Evolutionary conservation across 1,139 yeast species (phyloP).

Genomic region (Diutina neorugosa): DNA sequence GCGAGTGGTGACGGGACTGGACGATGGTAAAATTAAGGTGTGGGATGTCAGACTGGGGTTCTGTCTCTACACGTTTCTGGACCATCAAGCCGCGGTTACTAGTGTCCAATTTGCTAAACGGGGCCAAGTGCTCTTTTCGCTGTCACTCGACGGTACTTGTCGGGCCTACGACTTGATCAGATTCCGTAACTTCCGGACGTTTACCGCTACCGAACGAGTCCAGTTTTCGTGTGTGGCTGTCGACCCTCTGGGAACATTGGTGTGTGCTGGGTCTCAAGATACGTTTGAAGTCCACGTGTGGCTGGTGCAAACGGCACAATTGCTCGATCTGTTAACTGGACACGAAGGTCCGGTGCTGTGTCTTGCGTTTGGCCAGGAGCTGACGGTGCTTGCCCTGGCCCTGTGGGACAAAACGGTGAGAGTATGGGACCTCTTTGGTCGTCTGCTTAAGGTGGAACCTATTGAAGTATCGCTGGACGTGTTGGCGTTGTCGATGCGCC

Average conservation of each 20-base stretch:
- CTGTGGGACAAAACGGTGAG: constrained; percentile 96
- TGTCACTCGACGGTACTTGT: constrained; percentile 92
- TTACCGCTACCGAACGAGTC: constrained; percentile 80
- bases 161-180: constrained; percentile 94
- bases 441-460: constrained; percentile 83
- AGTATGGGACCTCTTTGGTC: constrained; percentile 84
- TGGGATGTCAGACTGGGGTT: constrained; percentile 95
- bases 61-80: constrained; percentile 83
- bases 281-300: constrained; percentile 86
- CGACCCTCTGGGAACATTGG: constrained; percentile 95
- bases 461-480: constrained; percentile 79
- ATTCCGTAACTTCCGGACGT: constrained; percentile 87
- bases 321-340: constrained; percentile 77
- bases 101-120: constrained; percentile 75
- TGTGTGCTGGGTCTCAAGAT: constrained; percentile 90
- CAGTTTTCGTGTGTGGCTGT: constrained; percentile 87
- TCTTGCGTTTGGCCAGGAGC: constrained; percentile 74
- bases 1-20: constrained; percentile 84
- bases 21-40: constrained; percentile 91
- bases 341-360: constrained; percentile 95
- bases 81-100: constrained; percentile 83
- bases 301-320: constrained; percentile 94
- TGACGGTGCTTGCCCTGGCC: constrained; percentile 72
- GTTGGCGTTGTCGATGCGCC: constrained; percentile 73
- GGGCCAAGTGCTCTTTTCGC: constrained; percentile 83